Base-by-base conservation (phyloP, 441 rosid species). In the Melianthus villosus region DNA sequence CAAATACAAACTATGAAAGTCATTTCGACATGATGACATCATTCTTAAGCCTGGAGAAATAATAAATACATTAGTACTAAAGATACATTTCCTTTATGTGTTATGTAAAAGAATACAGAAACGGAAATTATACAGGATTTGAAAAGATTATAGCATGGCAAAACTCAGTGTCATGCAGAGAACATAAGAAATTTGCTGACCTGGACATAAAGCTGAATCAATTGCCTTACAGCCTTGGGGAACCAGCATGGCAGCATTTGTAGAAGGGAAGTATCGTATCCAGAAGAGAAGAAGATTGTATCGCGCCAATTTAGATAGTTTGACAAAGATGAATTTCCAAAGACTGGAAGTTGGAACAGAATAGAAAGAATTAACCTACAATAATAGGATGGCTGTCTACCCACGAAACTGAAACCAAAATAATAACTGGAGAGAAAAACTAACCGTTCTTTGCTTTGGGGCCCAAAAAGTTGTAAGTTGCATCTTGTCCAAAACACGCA, bases 181-280 rank as follows among this genome's bases (percentile, higher is more conserved):
- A 45, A 28, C 23, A 48, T 49, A 42, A 49, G 41, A 44, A n/a
- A n/a, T n/a, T 9, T 17, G 23, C 40, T 36, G 52, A 91, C 99
- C 99, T 85, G 93, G 42, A 74, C 75, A 68, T 77, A 79, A 64
- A 85, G 91, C 63, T 91, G 99, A 60, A 91, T 63, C 60, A 91
- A 65, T 52, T 93, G 75, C 55, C 96, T 75, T 42, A 85, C 81
- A 34, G 82, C 59, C 71, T 79, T 91, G 12, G 99, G 99, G 55
- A 91, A 85, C 99, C 96, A 79, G 64, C 71, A 85, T 23, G 99
- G 96, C 64, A 91, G 60, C 87, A 91, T 91, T 68, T 91, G 96
- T 33, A 81, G 59, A 46, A 91, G 91, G 29, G 99, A 91, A 57
- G 99, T 76, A 68, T 91, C 95, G 62, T 67, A 83, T 37, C 70